These are phyloP conservation scores for Bipolaris sorokiniana DNA, from an alignment of 2,329 filamentous ascomycete genomes.

Conservation along the genomic window DNA sequence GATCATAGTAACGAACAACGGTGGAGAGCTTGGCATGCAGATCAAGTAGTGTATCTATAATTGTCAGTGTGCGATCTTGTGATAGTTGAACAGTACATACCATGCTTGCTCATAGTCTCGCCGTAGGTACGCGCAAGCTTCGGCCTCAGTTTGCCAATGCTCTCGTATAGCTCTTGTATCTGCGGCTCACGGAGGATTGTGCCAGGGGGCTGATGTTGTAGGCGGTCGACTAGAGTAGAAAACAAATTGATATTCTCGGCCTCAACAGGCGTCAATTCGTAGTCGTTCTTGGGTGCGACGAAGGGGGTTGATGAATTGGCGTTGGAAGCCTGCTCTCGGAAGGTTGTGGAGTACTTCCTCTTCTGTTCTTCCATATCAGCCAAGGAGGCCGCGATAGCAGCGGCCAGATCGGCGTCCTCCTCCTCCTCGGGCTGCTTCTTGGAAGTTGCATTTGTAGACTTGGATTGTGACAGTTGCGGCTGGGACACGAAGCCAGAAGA, in stretches of 20 bases:
- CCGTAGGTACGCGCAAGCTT: constrained; percentile 96
- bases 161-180: constrained; percentile 97
- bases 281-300: constrained; percentile 82
- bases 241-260: constrained; percentile 98
- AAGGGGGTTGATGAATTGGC: constrained; percentile 55
- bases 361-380: constrained; percentile 99
- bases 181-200: constrained; percentile 97
- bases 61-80: constrained; percentile 42
- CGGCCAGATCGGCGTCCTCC: constrained; percentile 90
- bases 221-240: constrained; percentile 86
- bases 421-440: constrained; percentile 67
- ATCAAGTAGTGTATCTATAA: constrained; percentile 84
- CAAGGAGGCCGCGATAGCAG: constrained; percentile 91
- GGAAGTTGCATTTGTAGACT: constrained; percentile 45
- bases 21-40: constrained; percentile 94
- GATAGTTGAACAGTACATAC: constrained; percentile 56
- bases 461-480: constrained; percentile 53
- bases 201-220: constrained; percentile 93
- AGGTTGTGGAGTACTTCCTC: constrained; percentile 79
- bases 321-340: constrained; percentile 77
- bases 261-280: constrained; percentile 90
- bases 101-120: constrained; percentile 99
- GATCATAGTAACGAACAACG: constrained; percentile 95
- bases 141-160: constrained; percentile 88
- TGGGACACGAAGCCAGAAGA: constrained; percentile 75